Evolutionary conservation across 164 flowering plant genomes (phyloP).

Genomic region (Taxillus chinensis): DNA sequence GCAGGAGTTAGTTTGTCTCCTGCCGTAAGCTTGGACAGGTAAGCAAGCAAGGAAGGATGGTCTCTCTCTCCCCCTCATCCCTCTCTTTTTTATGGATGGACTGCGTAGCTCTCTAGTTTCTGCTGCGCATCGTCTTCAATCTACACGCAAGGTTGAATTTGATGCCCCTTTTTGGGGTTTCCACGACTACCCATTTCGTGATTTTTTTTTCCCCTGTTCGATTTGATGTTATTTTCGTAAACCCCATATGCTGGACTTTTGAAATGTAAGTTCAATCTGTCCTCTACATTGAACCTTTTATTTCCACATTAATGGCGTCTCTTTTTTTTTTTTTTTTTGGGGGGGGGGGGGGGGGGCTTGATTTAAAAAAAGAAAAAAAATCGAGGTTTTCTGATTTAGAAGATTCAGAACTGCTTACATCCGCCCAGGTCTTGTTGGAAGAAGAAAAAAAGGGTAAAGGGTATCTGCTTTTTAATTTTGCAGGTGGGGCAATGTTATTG

Average conservation of each 20-base stretch:
- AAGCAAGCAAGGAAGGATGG: slow-evolving; percentile 46
- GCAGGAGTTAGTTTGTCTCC: slow-evolving; percentile 62
- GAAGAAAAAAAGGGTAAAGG: slow-evolving; percentile 30
- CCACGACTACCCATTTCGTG: slow-evolving; percentile 38
- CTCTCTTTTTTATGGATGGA: neutral
- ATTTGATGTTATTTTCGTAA: slow-evolving; percentile 10
- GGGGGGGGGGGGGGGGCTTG: slow-evolving; percentile 9
- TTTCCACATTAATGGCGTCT: neutral
- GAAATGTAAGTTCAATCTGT: slow-evolving; percentile 14
- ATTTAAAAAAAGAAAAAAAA: slow-evolving; percentile 5
- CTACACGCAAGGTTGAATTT: slow-evolving; percentile 24
- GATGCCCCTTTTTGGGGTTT: slow-evolving; percentile 35
- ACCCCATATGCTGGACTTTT: slow-evolving; percentile 11
- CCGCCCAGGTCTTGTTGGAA: slow-evolving; percentile 9
- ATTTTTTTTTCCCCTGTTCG: slow-evolving; percentile 21
- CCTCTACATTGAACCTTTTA: neutral
- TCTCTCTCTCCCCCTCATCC: slow-evolving; percentile 15
- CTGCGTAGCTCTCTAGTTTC: slow-evolving; percentile 5
- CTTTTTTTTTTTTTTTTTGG: slow-evolving; percentile 3
- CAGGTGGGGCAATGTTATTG: slow-evolving; percentile 36
- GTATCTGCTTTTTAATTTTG: slow-evolving; percentile 73
- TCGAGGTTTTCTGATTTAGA: neutral
- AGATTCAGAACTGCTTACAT: slow-evolving; percentile 7
- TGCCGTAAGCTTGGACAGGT: slow-evolving; percentile 47
- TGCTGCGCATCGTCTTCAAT: slow-evolving; percentile 12